Base-by-base conservation (phyloP, 1,139 yeast genomes). In the Taphrina wiesneri region DNA sequence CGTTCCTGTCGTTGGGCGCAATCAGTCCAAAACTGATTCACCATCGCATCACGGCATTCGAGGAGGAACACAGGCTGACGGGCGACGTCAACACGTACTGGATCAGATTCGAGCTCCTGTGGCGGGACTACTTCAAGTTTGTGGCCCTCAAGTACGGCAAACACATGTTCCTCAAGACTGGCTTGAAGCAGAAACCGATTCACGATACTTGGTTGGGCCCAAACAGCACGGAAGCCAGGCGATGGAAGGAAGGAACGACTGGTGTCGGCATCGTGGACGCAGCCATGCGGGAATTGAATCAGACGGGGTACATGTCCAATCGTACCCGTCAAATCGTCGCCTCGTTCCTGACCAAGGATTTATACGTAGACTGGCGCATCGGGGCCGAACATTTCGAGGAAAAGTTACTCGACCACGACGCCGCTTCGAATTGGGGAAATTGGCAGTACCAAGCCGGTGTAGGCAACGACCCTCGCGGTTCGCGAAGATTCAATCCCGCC, bases 381-480 rank as follows among this genome's bases (percentile, higher is more conserved):
- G 87, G 87, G 0, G 85, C 83, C 70, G 75, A 76, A 39, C 83
- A 79, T 75, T 84, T 84, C 71, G 77, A 81, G 73, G 77, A 78
- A 68, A 78, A 78, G 67, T 74, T 84, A 51, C 73, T 83, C 1
- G 87, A 84, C 72, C 81, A 81, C 26, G 87, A 84, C 72, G 79
- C 82, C 70, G 79, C 84, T 25, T 81, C 84, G 54, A 84, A 84
- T 71, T 79, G 81, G 65, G 85, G 84, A 3, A 86, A 86, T 1
- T 84, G 87, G 87, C 84, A 60, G 36, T 60, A 60, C 30, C 75
- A 81, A 62, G 78, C 84, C 21, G 56, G 60, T 28, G 63, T 61
- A n/a, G 67, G 67, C 19, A 53, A 46, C 49, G 67, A 82, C 70
- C 82, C 84, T 1, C 86, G 83, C 1, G 83, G 81, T 75, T 83